Evolutionary conservation across 2,329 filamentous ascomycete genomes (phyloP).

Genomic region (Cryphonectria radicalis): DNA sequence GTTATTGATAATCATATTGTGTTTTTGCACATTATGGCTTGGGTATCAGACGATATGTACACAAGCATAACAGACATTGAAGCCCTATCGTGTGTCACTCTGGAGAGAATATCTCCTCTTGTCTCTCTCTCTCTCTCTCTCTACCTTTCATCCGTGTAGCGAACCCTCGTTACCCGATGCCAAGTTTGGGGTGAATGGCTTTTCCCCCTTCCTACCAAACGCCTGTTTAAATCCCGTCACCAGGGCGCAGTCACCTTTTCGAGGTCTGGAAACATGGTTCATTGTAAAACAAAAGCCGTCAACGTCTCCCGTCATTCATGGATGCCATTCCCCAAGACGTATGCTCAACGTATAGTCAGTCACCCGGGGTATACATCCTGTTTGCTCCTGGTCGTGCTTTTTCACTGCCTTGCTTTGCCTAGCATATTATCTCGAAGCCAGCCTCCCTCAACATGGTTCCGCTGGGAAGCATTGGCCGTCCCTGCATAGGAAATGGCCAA

Average conservation of each 20-base stretch:
- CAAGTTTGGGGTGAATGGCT: not conserved
- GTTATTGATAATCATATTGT: not conserved
- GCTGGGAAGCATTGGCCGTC: conserved; percentile 55
- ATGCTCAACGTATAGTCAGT: not conserved
- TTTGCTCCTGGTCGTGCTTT: not conserved
- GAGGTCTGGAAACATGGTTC: not conserved
- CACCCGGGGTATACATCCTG: not conserved
- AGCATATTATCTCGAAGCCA: conserved; percentile 52
- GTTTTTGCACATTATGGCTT: not conserved
- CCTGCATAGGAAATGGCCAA: conserved; percentile 66
- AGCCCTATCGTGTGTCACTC: not conserved
- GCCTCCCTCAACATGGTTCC: conserved; percentile 54
- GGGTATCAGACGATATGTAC: not conserved
- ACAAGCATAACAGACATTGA: not conserved
- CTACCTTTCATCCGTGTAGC: not conserved
- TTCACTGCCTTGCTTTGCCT: not conserved
- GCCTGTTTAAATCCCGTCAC: not conserved
- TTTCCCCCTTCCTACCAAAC: not conserved
- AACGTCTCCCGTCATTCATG: not conserved
- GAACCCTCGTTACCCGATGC: not conserved
- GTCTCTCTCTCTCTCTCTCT: not conserved
- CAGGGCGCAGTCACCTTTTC: not conserved
- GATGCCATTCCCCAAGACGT: not conserved
- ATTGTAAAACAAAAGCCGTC: not conserved
- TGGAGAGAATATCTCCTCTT: not conserved